Evolutionary conservation across 75 land plant species (phyloP).

Genomic region (Chamaecyparis obtusa): DNA sequence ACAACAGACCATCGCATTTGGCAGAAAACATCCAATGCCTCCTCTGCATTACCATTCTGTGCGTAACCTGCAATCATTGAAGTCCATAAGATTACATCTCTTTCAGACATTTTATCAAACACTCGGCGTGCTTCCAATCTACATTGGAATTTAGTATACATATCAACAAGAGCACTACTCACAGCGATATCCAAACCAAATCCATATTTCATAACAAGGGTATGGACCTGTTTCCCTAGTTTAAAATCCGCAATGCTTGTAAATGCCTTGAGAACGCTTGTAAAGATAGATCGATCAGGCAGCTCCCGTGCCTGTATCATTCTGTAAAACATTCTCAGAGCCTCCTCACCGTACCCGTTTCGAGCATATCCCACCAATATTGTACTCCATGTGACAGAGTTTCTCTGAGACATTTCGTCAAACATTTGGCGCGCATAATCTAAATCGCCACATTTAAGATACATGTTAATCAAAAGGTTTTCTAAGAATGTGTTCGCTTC

Average conservation of each 20-base stretch:
- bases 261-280: not conserved
- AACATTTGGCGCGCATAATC: not conserved
- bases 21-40: constrained; percentile 18
- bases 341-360: not conserved
- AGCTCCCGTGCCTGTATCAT: not conserved
- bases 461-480: not conserved
- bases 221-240: constrained; percentile 21
- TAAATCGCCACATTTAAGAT: not conserved
- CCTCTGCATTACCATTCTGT: constrained; percentile 13
- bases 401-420: not conserved
- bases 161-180: constrained; percentile 26
- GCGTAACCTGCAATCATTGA: constrained; percentile 24
- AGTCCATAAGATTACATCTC: constrained; percentile 34
- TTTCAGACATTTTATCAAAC: constrained; percentile 16
- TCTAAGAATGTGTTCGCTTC: not conserved
- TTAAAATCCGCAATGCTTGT: not conserved
- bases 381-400: not conserved
- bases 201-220: constrained; percentile 16
- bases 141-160: constrained; percentile 25
- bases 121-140: constrained; percentile 13
- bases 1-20: constrained; percentile 16
- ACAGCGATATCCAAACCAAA: constrained; percentile 7
- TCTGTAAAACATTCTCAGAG: not conserved
- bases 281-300: not conserved
- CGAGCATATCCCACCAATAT: not conserved